Conservation (phyloP, 2,329 filamentous ascomycete species). For the Xylaria sp. region DNA sequence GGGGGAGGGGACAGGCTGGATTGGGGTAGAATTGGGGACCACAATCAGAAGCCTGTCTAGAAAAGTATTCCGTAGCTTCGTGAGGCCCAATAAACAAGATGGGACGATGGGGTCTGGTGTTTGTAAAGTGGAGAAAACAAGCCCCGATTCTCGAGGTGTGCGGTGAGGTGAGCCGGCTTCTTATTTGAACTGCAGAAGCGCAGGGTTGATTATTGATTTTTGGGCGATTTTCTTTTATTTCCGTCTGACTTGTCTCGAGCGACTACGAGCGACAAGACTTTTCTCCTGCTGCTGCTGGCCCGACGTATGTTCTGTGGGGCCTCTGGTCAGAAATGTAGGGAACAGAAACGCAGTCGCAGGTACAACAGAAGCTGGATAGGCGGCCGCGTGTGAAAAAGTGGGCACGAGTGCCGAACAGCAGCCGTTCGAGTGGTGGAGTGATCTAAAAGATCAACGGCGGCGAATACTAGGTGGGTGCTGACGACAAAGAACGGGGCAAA, state of each 20-base stretch:
- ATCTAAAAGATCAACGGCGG: slow-evolving; percentile 22
- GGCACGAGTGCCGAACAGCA: slow-evolving; percentile 29
- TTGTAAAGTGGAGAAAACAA: slow-evolving; percentile 36
- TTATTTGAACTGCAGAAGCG: slow-evolving; percentile 28
- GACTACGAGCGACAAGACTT: slow-evolving; percentile 3
- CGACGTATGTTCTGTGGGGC: slow-evolving; percentile 26
- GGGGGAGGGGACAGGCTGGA: slow-evolving; percentile 25
- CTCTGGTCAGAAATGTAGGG: slow-evolving; percentile 27
- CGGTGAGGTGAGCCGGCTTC: slow-evolving; percentile 32
- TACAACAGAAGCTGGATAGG: slow-evolving; percentile 21
- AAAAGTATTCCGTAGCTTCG: slow-evolving; percentile 29
- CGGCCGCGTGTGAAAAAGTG: slow-evolving; percentile 26
- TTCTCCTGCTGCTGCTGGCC: slow-evolving; percentile 18
- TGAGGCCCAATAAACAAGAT: slow-evolving; percentile 33
- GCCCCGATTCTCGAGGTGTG: slow-evolving; percentile 31
- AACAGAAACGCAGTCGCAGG: slow-evolving; percentile 18
- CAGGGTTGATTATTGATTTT: slow-evolving; percentile 4
- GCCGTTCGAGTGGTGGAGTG: slow-evolving; percentile 24
- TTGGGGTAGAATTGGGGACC: slow-evolving; percentile 36
- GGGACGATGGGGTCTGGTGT: slow-evolving; percentile 33
- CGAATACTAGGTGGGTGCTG: slow-evolving; percentile 24
- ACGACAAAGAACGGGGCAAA: slow-evolving; percentile 24
- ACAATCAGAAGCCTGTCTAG: slow-evolving; percentile 30
- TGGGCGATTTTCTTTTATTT: slow-evolving; percentile 1
- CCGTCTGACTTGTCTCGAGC: slow-evolving; percentile 14